Base-by-base conservation (phyloP, 768 basidiomycete genomes). In the Tricholoma terreum region DNA sequence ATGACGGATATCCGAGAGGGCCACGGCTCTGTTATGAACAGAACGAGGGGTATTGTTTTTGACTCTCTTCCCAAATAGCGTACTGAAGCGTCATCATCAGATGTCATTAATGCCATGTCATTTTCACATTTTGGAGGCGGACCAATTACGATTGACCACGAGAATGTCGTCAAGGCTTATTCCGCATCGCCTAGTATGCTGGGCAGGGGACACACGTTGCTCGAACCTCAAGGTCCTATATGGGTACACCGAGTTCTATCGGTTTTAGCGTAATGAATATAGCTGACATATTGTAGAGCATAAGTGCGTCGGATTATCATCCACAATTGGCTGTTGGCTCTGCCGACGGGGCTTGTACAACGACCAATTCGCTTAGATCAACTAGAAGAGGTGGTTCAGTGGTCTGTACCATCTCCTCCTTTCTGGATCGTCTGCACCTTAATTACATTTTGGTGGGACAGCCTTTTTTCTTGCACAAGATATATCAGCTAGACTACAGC, bases 401-500 rank as follows among this genome's bases (percentile, higher is more conserved):
- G 45, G 90, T 92, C 67, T 58, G 89, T 75, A 33, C 11, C 27
- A 56, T 35, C 22, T 50, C n/a, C 42, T 42, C 4, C 59, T 35
- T 34, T 33, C 38, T 38, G n/a, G 14, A 14, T 8, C 12, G 12
- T 52, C 15, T 9, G 24, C 12, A 17, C 8, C 17, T 52, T 36
- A 22, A 11, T 56, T 61, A 33, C 42, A 17, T 53, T 50, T 19
- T 59, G 5, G 2, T 31, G 24, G 12, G 30, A 17, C 46, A 92
- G 88, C 87, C 90, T 0, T 87, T 90, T 65, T 84, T 92, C 60
- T 77, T 85, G 14, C 87, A 91, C 68, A 86, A 84, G 69, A 78
- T 96, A 15, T 97, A 84, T 64, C 90, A 91, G 66, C 79, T 98
- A 52, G 96, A 98, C 71, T 93, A 91, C 64, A 93, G 85, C 63